Base-by-base conservation (phyloP, 345 rosid genomes). In the Eucalyptus dawsonii region DNA sequence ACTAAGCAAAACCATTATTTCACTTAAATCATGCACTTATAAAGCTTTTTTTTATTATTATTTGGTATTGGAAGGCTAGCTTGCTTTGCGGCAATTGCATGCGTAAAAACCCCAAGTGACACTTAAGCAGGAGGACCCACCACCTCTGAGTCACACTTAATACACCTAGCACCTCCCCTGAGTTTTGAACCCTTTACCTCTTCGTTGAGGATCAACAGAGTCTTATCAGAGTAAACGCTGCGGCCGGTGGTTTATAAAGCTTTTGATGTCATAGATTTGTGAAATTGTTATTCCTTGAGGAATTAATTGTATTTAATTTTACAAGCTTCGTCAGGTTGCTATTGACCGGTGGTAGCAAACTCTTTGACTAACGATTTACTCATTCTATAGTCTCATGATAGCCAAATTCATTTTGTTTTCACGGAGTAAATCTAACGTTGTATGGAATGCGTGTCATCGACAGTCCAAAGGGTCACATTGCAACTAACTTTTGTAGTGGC, bases 391-490 rank as follows among this genome's bases (percentile, higher is more conserved):
- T 60, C 31, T 60, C 27, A 24, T 25, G 67, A 60, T 60, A 60
- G 67, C 67, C 67, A 5, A 60, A 11, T 60, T 60, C 31, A 60
- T 60, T 60, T 60, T 11, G 58, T 11, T 60, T 25, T 25, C 67
- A 11, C 1, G 2, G n/a, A 25, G 62, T 56, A 56, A 2, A 21
- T 56, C 62, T 4, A 4, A 56, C 3, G 62, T 1, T 4, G 62
- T 8, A 24, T 9, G 1, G 3, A 22, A 1, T 22, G 62, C 6
- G 3, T 6, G 6, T 22, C 6, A 56, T 22, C 1, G 8, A 22
- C 62, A 56, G 1, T 56, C 13, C 27, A 56, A 56, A 56, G 29
- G 29, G 62, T 56, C 62, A 24, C 27, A 56, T 56, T 56, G 29
- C 29, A 1, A 22, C 6, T 0, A 12, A 56, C 29, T 56, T 56